Evolutionary conservation across 2,329 filamentous ascomycete species (phyloP), one percentile per base, ranked within the genome.

Genomic region (Fusarium begoniae): DNA sequence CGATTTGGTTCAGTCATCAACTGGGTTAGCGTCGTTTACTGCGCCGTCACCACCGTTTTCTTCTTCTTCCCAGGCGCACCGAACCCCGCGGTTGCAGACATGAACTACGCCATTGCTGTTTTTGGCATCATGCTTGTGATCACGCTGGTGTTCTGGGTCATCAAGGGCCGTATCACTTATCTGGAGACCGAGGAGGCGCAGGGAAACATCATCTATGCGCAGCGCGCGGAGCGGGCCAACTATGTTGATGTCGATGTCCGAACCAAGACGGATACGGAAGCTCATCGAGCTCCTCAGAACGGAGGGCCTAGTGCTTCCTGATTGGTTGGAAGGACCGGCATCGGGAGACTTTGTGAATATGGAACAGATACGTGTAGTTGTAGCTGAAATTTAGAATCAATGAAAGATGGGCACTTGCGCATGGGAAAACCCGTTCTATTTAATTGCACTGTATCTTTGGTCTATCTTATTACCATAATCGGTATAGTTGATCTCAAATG

Each of bases 21-120:
- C 76, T 86, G 84, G 82, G 73, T 87, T 40, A 87, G 86, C 7
- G 79, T 89, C 38, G 72, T 87, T 17, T 89, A 89, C 78, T 89
- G 87, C 74, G 78, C 78, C 57, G 77, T 89, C 60, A 88, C 87
- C 4, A 87, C 86, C 1, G 82, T 89, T 32, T 88, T 89, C 78
- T 89, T 89, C 83, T 86, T 89, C 76, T 89, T 89, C 73, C 87
- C 87, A 0, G 79, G 79, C 1, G 67, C 64, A 1, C 87, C 87
- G 0, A 83, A 84, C 65, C 87, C 87, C 0, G 70, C 82, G 0
- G 77, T 81, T 0, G 79, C 80, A n/a, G 86, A 89, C 67, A 89
- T 89, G 87, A 89, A 89, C 77, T 89, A 85, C 74, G 87, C 88
- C 11, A 88, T 89, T 72, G 87, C 85, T 2, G 87, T 89, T 2